These are phyloP conservation scores for Boletus eberwhitei DNA, from an alignment of 768 basidiomycete species.

Conservation along the genomic window DNA sequence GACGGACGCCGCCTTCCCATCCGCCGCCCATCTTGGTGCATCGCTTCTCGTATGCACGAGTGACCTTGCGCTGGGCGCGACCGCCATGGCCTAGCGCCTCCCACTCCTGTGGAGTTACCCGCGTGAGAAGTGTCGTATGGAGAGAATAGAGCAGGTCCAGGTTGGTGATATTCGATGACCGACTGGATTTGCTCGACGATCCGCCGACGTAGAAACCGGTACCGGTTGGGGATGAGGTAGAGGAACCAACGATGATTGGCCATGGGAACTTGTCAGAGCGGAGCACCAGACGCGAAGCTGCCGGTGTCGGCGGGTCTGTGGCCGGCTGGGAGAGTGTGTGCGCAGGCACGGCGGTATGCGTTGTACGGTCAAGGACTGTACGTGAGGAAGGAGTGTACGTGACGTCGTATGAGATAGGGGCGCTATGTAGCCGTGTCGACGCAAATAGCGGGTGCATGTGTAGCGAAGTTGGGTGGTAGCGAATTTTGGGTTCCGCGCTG, in stretches of 20 bases:
- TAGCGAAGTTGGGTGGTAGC: slow-evolving; percentile 33
- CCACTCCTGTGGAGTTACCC: slow-evolving; percentile 68
- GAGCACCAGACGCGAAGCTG: slow-evolving; percentile 47
- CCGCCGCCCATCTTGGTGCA: slow-evolving; percentile 62
- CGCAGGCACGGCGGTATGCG: slow-evolving; percentile 50
- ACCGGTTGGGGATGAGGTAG: slow-evolving; percentile 26
- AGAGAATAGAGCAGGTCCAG: slow-evolving; percentile 61
- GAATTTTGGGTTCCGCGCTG: slow-evolving; percentile 23
- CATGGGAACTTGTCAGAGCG: slow-evolving; percentile 59
- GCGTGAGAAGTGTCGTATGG: slow-evolving; percentile 50
- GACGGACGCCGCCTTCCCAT: slow-evolving; percentile 66
- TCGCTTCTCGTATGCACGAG: slow-evolving; percentile 59
- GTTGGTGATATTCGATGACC: slow-evolving; percentile 47
- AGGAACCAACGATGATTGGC: slow-evolving; percentile 49
- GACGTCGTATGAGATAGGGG: slow-evolving; percentile 63
- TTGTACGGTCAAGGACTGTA: slow-evolving; percentile 54
- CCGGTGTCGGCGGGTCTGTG: slow-evolving; percentile 54
- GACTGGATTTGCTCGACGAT: slow-evolving; percentile 17
- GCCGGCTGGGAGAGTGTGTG: slow-evolving; percentile 60
- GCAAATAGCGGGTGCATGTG: slow-evolving; percentile 67
- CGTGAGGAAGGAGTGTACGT: slow-evolving; percentile 54
- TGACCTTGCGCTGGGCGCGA: slow-evolving; percentile 54
- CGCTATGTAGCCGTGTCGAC: slow-evolving; percentile 49
- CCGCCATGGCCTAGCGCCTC: slow-evolving; percentile 53
- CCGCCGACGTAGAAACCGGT: slow-evolving; percentile 28